phyloP scores from a whole-genome alignment of 164 flowering plant species.

The Piper betle region DNA sequence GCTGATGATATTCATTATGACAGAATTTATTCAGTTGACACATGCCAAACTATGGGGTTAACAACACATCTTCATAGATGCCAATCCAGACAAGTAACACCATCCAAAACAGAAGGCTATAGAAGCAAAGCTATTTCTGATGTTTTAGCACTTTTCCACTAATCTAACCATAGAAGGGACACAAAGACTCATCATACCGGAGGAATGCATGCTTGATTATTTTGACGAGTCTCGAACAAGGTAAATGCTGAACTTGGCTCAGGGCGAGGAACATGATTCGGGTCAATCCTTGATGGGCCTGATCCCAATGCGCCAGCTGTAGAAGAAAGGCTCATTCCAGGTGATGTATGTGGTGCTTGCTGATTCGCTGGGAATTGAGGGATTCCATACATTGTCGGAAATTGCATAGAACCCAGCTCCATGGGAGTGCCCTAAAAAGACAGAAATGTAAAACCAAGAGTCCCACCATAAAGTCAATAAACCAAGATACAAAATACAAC shows the following conservation, averaged over 20 bases:
- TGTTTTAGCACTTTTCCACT: not conserved
- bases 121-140: not conserved
- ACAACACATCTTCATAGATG: not conserved
- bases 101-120: not conserved
- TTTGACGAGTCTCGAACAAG: constrained; percentile 69
- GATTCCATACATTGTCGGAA: constrained; percentile 70
- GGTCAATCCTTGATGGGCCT: constrained; percentile 81
- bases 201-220: constrained; percentile 74
- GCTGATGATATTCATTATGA: no score
- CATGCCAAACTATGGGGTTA: not conserved
- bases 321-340: constrained; percentile 42
- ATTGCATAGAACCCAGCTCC: constrained; percentile 43
- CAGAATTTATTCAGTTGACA: no score
- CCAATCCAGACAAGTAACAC: not conserved
- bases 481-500: no score
- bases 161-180: not conserved
- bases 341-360: constrained; percentile 34
- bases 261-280: constrained; percentile 90
- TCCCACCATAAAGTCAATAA: no score
- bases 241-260: constrained; percentile 43
- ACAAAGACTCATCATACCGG: constrained; percentile 38
- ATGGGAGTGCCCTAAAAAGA: constrained; percentile 22
- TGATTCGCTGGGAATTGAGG: constrained; percentile 36
- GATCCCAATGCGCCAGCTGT: constrained; percentile 33
- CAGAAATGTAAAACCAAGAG: not conserved